Conservation (phyloP, 345 rosid genomes). For the Linum tenue region DNA sequence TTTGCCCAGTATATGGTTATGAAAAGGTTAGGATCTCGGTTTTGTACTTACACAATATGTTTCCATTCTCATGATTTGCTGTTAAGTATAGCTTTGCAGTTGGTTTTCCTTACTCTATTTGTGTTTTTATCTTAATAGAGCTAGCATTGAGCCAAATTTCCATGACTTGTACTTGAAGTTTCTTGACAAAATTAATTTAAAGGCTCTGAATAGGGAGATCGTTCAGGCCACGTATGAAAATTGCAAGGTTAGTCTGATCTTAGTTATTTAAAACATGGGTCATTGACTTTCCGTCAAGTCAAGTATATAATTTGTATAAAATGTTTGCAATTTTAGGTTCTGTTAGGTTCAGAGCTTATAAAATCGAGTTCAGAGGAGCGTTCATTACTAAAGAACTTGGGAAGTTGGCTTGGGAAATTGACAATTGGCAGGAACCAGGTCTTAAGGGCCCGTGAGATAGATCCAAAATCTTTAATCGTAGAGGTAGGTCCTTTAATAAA, state of each 20-base stretch:
- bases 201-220: constrained; percentile 74
- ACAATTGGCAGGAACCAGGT: constrained; percentile 96
- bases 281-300: background rate
- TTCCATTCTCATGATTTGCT: background rate
- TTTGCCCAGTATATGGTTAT: constrained; percentile 98
- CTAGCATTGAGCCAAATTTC: constrained; percentile 96
- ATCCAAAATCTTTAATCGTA: constrained; percentile 91
- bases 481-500: constrained; percentile 41
- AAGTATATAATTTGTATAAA: background rate
- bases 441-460: constrained; percentile 87
- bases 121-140: constrained; percentile 37
- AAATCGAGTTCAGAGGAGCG: constrained; percentile 98
- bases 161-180: constrained; percentile 93
- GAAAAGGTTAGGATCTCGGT: constrained; percentile 55
- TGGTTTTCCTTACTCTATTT: constrained; percentile 1
- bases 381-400: constrained; percentile 86
- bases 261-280: background rate
- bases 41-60: background rate
- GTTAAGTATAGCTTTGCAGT: background rate
- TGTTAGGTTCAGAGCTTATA: constrained; percentile 91
- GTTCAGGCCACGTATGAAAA: constrained; percentile 82
- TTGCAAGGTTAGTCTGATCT: constrained; percentile 62
- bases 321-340: constrained; percentile 47
- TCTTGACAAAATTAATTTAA: constrained; percentile 76
- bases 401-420: constrained; percentile 98